phyloP scores from a whole-genome alignment of 2,329 filamentous ascomycete species.

The Sarocladiaceae sp. region DNA sequence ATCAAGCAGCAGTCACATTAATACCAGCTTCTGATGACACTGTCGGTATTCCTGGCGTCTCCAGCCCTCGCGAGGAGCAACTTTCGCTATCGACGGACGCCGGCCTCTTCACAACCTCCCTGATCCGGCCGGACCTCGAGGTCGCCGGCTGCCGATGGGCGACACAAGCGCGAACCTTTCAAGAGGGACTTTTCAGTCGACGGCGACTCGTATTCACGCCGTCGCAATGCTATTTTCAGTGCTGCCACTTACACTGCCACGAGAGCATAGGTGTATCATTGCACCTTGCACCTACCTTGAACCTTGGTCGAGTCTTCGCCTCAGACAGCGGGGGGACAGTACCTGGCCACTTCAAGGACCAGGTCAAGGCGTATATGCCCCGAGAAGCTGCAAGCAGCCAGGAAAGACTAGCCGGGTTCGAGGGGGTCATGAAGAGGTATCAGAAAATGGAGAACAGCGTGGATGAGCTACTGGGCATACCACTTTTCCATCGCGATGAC shows the following conservation, averaged over 20 bases:
- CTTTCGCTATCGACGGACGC: constrained; percentile 27
- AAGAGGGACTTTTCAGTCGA: constrained; percentile 30
- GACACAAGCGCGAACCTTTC: constrained; percentile 30
- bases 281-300: constrained; percentile 21
- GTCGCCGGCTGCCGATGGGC: constrained; percentile 30
- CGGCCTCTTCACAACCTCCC: constrained; percentile 30
- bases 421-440: constrained; percentile 25
- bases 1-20: constrained; percentile 28
- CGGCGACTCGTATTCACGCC: constrained; percentile 31
- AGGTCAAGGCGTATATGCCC: constrained; percentile 27
- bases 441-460: constrained; percentile 21
- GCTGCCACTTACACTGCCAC: constrained; percentile 30
- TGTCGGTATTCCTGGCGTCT: constrained; percentile 30
- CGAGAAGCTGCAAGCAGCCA: constrained; percentile 20
- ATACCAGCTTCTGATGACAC: constrained; percentile 28
- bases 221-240: constrained; percentile 35
- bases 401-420: constrained; percentile 23
- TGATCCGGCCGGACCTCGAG: constrained; percentile 30
- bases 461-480: constrained; percentile 28
- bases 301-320: constrained; percentile 13
- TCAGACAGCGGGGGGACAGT: constrained; percentile 16
- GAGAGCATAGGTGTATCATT: constrained; percentile 30
- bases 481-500: constrained; percentile 28
- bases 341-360: constrained; percentile 21
- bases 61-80: constrained; percentile 28